phyloP scores from a whole-genome alignment of 106 monocot species.

The Cymbidium sinense region DNA sequence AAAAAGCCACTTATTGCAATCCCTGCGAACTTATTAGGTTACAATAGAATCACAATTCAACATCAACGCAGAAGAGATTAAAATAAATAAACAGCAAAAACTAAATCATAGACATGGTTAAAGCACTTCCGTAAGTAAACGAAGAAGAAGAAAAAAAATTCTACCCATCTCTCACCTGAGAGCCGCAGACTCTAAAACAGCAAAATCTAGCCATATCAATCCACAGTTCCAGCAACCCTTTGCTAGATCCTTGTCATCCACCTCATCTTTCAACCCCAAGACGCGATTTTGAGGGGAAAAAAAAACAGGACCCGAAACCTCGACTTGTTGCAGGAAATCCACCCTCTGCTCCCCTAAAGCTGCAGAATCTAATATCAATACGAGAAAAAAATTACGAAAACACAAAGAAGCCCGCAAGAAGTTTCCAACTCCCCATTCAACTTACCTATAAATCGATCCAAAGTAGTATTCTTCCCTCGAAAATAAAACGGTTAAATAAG shows the following conservation, averaged over 20 bases:
- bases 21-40: neutral
- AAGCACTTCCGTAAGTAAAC: neutral
- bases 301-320: neutral
- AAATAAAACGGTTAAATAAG: neutral
- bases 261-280: neutral
- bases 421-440: neutral
- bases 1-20: neutral
- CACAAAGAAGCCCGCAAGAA: neutral
- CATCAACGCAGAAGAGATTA: neutral
- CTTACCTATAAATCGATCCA: neutral
- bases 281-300: neutral
- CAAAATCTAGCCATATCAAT: constrained; percentile 4
- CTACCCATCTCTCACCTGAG: neutral
- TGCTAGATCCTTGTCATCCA: neutral
- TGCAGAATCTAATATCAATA: no score
- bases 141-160: neutral
- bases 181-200: neutral
- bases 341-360: no score
- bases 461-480: neutral
- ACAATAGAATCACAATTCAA: neutral
- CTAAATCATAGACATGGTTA: neutral
- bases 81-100: neutral
- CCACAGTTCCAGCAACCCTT: neutral
- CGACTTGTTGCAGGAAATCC: no score
- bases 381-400: no score